A percentile compares a stretch with the other conserved stretches of the same genome.
Evolutionary conservation across 169 alveolate genomes (phyloP).

Genomic region (Theileria orientalis): DNA sequence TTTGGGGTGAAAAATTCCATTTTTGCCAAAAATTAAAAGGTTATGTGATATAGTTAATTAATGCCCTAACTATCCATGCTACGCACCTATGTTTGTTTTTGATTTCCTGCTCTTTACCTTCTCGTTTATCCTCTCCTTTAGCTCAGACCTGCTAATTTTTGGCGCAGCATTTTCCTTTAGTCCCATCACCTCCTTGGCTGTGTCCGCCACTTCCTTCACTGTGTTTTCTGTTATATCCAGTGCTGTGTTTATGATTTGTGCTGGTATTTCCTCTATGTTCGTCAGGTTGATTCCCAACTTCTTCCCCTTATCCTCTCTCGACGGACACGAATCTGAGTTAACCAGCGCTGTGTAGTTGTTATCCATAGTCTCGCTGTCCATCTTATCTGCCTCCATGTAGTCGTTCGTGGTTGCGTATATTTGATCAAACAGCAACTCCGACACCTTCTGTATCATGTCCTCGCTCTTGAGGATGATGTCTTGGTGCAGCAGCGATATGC

Average conservation of each 20-base stretch:
- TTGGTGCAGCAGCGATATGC: slow-evolving; percentile 54
- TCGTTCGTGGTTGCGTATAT: slow-evolving; percentile 50
- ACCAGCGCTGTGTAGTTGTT: slow-evolving; percentile 16
- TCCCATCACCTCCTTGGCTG: slow-evolving; percentile 19
- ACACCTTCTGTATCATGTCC: slow-evolving; percentile 16
- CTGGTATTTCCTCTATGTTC: slow-evolving; percentile 12
- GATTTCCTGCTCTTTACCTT: neutral
- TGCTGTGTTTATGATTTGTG: slow-evolving; percentile 4
- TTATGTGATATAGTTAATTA: too few species aligned
- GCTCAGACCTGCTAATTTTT: neutral
- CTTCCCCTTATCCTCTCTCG: neutral
- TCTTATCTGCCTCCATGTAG: slow-evolving; percentile 13
- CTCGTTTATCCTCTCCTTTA: neutral
- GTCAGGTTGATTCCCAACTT: neutral
- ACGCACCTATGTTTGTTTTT: neutral
- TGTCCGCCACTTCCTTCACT: slow-evolving; percentile 7
- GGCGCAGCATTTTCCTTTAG: slow-evolving; percentile 8
- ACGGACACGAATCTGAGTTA: slow-evolving; percentile 12
- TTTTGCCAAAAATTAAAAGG: too few species aligned
- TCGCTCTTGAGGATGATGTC: slow-evolving; percentile 40
- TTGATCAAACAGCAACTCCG: slow-evolving; percentile 55
- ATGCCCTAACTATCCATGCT: too few species aligned
- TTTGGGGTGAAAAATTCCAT: neutral
- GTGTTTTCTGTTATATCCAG: slow-evolving; percentile 5
- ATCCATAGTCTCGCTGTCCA: slow-evolving; percentile 31